phyloP scores from a whole-genome alignment of 352 stramenopile species.

The Pythium folliculosum region DNA sequence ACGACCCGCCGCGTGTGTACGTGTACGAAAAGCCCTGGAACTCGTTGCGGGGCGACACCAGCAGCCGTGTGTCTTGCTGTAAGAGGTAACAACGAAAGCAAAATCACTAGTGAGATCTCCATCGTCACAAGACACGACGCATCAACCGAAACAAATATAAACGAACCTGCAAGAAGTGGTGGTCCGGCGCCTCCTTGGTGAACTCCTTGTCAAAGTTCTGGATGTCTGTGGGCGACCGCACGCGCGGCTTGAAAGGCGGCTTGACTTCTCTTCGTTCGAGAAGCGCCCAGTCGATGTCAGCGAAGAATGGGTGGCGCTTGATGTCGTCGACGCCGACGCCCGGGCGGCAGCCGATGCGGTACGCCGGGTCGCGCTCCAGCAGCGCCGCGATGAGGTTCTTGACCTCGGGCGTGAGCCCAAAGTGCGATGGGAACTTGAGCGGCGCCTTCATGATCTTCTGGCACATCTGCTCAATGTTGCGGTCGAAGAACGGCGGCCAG shows the following conservation, averaged over 20 bases:
- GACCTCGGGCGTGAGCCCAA: conserved; percentile 68
- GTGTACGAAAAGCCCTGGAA: conserved; percentile 88
- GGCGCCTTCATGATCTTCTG: conserved; percentile 90
- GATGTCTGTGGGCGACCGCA: conserved; percentile 77
- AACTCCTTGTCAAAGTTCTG: conserved; percentile 91
- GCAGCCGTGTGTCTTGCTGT: conserved; percentile 74
- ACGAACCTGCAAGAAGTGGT: conserved; percentile 60
- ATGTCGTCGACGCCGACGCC: conserved; percentile 71
- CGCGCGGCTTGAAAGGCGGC: conserved; percentile 86
- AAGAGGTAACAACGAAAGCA: conserved; percentile 3
- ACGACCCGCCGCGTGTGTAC: conserved; percentile 30
- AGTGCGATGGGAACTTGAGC: conserved; percentile 87
- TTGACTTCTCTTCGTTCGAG: conserved; percentile 73
- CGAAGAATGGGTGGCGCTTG: conserved; percentile 82
- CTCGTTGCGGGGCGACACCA: conserved; percentile 81
- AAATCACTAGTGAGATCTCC: conserved; percentile 14
- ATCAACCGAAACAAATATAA: not conserved
- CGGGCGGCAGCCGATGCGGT: conserved; percentile 71
- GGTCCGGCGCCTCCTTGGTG: conserved; percentile 80
- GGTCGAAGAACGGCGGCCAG: conserved; percentile 93
- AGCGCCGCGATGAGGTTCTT: conserved; percentile 82
- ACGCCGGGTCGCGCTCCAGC: conserved; percentile 68
- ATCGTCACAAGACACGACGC: not conserved
- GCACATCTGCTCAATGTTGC: conserved; percentile 91
- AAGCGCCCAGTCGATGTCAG: conserved; percentile 72